Evolutionary conservation across 2,329 filamentous ascomycete species (phyloP), one percentile per base, ranked within the genome.

Genomic region (Cytospora piceicola): DNA sequence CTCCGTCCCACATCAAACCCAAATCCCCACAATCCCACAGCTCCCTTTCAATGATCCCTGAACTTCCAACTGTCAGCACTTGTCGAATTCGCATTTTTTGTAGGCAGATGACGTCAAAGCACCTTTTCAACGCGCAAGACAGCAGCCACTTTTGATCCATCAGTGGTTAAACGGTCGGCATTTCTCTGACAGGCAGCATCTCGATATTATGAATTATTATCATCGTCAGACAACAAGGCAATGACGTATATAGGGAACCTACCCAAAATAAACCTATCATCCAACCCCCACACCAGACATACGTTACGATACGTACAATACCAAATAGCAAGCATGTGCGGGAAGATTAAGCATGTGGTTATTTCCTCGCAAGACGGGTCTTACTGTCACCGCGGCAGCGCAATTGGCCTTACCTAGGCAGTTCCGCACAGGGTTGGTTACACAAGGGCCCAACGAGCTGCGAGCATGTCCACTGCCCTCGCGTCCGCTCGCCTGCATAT

Each of bases 131-230:
- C n/a, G 12, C 46, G 46, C 46, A 49, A 49, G 46, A 49, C 46
- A 49, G n/a, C 46, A 49, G 46, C 46, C 46, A 49, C 46, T 49
- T 24, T 49, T 49, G n/a, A 24, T 49, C 46, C 11, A 49, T 46
- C 42, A 46, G 11, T 22, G n/a, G n/a, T 12, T n/a, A 20, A 49
- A 49, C n/a, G 9, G 46, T 49, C 46, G 39, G 39, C 39, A 42
- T 42, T 42, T 42, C 39, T 42, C 34, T 42, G 39, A 17, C 39
- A 42, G 8, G 12, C 46, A 24, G 46, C 46, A 22, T 24, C 22
- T 49, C n/a, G 46, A 24, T 49, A 49, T 49, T 29, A 29, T 29
- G 27, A 29, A 36, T 36, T 12, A 36, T 36, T 12, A 36, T 36
- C 46, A 49, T 49, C n/a, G 24, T 12, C n/a, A 20, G 17, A 42